These are phyloP conservation scores for Candida sanyiensis DNA, from an alignment of 805 yeast species.

Conservation along the genomic window DNA sequence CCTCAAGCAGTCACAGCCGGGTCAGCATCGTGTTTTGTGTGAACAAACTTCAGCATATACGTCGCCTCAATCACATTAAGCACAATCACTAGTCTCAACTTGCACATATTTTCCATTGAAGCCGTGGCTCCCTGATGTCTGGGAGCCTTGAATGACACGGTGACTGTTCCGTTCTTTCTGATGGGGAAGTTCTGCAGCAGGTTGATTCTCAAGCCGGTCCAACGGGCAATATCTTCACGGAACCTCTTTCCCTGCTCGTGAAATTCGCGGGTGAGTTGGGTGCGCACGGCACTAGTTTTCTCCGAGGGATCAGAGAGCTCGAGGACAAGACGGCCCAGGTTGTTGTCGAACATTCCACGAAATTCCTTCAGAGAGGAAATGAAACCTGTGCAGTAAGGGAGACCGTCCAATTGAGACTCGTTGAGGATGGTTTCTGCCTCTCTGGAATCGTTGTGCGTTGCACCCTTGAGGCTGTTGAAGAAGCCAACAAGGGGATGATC, in stretches of 20 bases:
- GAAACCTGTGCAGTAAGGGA: background rate
- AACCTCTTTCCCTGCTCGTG: conserved; percentile 3
- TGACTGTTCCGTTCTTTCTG: conserved; percentile 2
- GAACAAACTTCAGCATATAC: conserved; percentile 1
- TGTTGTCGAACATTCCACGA: background rate
- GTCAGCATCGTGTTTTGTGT: background rate
- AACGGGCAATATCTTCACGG: conserved; percentile 2
- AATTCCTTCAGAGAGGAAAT: background rate
- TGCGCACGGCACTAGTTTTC: background rate
- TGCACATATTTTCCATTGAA: background rate
- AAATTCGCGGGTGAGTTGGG: background rate
- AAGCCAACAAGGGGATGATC: background rate
- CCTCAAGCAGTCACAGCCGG: too few species aligned
- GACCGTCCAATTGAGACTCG: background rate
- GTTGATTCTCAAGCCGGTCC: conserved; percentile 1
- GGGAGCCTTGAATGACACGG: conserved; percentile 1
- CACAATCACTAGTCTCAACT: conserved; percentile 1
- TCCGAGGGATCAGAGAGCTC: background rate
- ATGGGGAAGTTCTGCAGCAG: conserved; percentile 1
- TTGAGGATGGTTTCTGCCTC: background rate
- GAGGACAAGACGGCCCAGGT: background rate
- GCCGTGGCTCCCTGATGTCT: background rate
- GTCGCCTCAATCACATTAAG: conserved; percentile 1
- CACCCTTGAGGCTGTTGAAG: background rate
- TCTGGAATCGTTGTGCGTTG: background rate